Evolutionary conservation across 2,329 filamentous ascomycete species (phyloP).

Genomic region (Talaromyces verruculosus): DNA sequence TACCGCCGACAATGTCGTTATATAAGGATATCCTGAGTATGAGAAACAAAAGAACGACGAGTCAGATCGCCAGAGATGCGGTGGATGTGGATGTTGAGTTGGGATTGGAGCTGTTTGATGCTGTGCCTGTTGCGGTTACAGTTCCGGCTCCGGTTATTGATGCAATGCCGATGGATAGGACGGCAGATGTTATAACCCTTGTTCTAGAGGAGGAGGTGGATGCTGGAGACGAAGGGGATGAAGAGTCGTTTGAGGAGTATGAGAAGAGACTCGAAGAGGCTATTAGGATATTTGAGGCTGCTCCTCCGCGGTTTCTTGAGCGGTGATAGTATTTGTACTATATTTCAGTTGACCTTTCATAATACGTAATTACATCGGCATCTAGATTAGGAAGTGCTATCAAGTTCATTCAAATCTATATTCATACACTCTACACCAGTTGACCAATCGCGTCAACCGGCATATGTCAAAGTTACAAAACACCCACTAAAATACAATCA

Average conservation of each 20-base stretch:
- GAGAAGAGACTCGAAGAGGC: constrained; percentile 28
- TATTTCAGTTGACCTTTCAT: too few species aligned
- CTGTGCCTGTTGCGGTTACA: background rate
- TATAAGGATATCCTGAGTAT: constrained; percentile 30
- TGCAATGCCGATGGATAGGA: background rate
- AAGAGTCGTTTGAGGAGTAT: constrained; percentile 25
- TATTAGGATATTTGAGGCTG: constrained; percentile 28
- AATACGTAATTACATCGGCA: background rate
- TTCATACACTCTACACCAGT: constrained; percentile 3
- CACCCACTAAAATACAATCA: constrained; percentile 11
- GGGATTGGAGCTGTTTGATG: background rate
- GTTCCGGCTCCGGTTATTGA: background rate
- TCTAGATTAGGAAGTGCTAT: background rate
- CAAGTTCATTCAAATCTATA: background rate
- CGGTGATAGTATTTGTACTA: too few species aligned
- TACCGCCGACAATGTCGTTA: constrained; percentile 21
- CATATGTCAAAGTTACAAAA: background rate
- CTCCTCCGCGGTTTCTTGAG: constrained; percentile 27
- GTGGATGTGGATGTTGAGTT: constrained; percentile 2
- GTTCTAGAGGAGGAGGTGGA: background rate
- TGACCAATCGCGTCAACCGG: background rate
- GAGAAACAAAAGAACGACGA: constrained; percentile 21
- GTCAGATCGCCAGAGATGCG: constrained; percentile 2
- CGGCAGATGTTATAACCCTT: background rate
- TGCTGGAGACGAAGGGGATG: constrained; percentile 24